These are phyloP conservation scores for Geranium rotundifolium DNA, from an alignment of 345 rosid genomes.

Conservation along the genomic window DNA sequence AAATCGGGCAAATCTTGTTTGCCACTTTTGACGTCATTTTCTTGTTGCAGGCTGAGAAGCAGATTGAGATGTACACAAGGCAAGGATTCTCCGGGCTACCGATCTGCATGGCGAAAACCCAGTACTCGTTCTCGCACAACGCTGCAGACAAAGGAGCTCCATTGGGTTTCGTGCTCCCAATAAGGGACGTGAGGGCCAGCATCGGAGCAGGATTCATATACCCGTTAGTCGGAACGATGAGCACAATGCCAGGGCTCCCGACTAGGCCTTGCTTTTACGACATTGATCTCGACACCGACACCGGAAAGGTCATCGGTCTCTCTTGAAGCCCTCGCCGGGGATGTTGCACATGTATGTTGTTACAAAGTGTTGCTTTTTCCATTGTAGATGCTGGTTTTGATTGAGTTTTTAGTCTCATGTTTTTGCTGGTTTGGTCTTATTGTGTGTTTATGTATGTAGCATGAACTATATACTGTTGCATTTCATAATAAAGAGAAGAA, in stretches of 20 bases:
- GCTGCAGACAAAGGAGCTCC: conserved; percentile 90
- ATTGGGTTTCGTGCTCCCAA: conserved; percentile 60
- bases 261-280: conserved; percentile 97
- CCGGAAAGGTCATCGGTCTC: conserved; percentile 84
- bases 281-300: conserved; percentile 66
- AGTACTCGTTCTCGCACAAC: conserved; percentile 80
- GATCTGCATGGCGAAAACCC: conserved; percentile 99
- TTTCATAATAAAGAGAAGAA: too few species aligned
- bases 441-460: too few species aligned
- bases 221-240: conserved; percentile 91
- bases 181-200: conserved; percentile 92
- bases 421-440: neutral
- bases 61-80: conserved; percentile 80
- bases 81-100: conserved; percentile 90
- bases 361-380: neutral
- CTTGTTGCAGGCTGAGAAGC: conserved; percentile 68
- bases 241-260: conserved; percentile 98
- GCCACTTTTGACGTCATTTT: too few species aligned
- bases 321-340: conserved; percentile 28
- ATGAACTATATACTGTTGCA: too few species aligned
- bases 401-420: neutral
- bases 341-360: neutral
- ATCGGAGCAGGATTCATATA: conserved; percentile 96
- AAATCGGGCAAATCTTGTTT: neutral
- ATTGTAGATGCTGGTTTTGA: neutral